These are phyloP conservation scores for Phialophora verrucosa DNA, from an alignment of 2,329 filamentous ascomycete species.

Conservation along the genomic window DNA sequence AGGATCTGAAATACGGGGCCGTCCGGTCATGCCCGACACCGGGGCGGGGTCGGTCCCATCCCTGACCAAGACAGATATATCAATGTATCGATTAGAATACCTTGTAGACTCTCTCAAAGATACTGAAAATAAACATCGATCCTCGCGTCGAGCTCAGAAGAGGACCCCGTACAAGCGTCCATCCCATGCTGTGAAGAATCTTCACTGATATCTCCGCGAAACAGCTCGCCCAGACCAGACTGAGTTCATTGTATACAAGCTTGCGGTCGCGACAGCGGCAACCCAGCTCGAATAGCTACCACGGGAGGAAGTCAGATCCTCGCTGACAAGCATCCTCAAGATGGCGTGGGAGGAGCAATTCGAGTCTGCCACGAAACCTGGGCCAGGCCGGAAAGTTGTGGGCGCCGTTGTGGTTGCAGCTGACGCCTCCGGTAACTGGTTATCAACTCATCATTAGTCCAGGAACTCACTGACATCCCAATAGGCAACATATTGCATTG, in stretches of 20 bases:
- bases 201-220: not conserved
- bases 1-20: not conserved
- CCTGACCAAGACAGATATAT: not conserved
- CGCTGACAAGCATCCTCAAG: not conserved
- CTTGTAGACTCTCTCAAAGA: not conserved
- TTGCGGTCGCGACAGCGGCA: not conserved
- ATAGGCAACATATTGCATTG: conserved; percentile 27
- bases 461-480: not conserved
- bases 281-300: not conserved
- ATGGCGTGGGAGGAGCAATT: conserved; percentile 78
- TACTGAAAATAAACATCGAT: not conserved
- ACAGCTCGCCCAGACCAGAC: not conserved
- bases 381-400: conserved; percentile 24
- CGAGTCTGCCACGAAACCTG: conserved; percentile 43
- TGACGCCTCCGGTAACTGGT: conserved; percentile 24
- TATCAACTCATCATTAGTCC: not conserved
- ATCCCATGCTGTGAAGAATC: not conserved
- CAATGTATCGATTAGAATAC: not conserved
- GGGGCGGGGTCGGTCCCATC: not conserved
- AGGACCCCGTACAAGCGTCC: not conserved
- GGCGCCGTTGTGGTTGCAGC: conserved; percentile 32
- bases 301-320: not conserved
- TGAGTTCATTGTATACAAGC: not conserved
- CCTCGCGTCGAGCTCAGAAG: not conserved
- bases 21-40: not conserved